Percentiles rank a stretch among this genome's conserved stretches.
These are phyloP conservation scores for Adansonia madagascariensis DNA, from an alignment of 441 rosid species.

Conservation along the genomic window DNA sequence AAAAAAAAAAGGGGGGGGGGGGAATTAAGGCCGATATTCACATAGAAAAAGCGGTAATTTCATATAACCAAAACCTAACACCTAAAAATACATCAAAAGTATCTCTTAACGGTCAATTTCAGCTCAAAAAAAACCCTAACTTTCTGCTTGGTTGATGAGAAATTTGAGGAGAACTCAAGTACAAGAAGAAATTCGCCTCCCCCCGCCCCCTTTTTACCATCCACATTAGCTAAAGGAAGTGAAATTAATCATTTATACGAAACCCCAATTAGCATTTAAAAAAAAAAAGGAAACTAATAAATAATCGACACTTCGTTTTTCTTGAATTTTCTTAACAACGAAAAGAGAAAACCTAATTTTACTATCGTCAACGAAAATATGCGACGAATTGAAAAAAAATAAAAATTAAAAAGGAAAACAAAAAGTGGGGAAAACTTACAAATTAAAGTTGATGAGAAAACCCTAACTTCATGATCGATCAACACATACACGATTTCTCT, in stretches of 20 bases:
- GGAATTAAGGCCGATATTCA: neutral
- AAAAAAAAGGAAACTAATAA: too few relatives aligned
- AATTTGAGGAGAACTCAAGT: neutral
- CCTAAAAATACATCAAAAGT: neutral
- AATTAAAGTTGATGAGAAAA: constrained; percentile 33
- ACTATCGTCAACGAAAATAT: too few relatives aligned
- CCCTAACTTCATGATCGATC: constrained; percentile 43
- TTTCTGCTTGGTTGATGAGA: neutral
- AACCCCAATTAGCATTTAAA: too few relatives aligned
- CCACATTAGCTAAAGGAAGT: neutral
- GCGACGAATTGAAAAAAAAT: neutral
- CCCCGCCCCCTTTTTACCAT: neutral
- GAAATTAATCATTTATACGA: neutral
- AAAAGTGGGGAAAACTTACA: constrained; percentile 39
- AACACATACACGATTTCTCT: constrained; percentile 6
- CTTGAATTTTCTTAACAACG: too few relatives aligned
- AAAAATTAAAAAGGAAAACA: neutral
- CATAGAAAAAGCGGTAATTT: neutral
- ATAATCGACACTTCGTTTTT: too few relatives aligned
- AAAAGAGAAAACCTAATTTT: too few relatives aligned
- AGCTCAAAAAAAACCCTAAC: neutral
- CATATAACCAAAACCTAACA: neutral
- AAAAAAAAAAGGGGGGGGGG: neutral
- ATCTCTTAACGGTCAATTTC: neutral
- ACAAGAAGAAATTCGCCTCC: neutral